phyloP scores from a whole-genome alignment of 2,329 filamentous ascomycete genomes.

The Moelleriella libera region DNA sequence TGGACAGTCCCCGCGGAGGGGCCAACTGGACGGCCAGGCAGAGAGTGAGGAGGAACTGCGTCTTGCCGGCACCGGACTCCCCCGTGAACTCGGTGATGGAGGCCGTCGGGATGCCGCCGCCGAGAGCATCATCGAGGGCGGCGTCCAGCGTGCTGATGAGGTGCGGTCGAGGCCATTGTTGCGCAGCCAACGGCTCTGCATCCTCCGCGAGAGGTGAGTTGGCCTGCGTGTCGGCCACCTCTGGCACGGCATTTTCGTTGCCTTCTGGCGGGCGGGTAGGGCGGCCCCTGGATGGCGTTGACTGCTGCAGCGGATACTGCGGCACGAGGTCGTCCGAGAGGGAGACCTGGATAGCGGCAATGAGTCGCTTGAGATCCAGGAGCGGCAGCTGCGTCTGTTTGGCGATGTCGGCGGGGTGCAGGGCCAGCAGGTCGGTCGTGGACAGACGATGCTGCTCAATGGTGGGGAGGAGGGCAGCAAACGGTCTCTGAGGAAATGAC shows the following conservation, averaged over 20 bases:
- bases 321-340: constrained; percentile 47
- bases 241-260: no score
- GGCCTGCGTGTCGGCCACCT: no score
- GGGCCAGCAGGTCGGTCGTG: constrained; percentile 71
- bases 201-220: no score
- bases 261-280: no score
- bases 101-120: constrained; percentile 68
- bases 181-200: not conserved
- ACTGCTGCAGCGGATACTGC: constrained; percentile 9
- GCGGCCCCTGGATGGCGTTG: no score
- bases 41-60: constrained; percentile 77
- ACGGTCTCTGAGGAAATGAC: constrained; percentile 57
- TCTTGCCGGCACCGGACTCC: constrained; percentile 91
- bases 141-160: constrained; percentile 69
- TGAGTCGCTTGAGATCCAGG: constrained; percentile 63
- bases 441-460: constrained; percentile 69
- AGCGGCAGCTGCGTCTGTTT: constrained; percentile 74
- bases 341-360: constrained; percentile 49
- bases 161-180: not conserved
- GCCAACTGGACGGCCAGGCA: constrained; percentile 76
- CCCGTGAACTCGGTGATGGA: constrained; percentile 82
- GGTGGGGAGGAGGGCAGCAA: constrained; percentile 60
- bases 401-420: constrained; percentile 70
- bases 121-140: constrained; percentile 52
- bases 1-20: constrained; percentile 53